Conservation (phyloP, 129 eudicot genomes). For the Artemisia tridentata region DNA sequence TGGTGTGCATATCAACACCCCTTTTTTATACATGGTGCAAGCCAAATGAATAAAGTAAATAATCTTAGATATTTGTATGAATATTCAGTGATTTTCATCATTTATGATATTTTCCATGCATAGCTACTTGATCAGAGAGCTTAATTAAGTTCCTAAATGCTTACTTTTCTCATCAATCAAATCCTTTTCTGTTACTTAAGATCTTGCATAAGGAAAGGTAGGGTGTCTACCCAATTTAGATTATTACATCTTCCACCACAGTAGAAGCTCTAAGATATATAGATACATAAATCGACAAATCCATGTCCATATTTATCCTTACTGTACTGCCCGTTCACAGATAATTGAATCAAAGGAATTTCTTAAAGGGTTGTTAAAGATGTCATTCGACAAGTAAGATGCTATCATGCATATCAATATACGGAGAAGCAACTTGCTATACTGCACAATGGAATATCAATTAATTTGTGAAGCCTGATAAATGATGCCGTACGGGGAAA, state of each 20-base stretch:
- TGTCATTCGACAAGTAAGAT: conserved; percentile 22
- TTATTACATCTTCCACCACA: too few relatives aligned
- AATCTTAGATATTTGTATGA: conserved; percentile 12
- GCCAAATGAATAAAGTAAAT: conserved; percentile 21
- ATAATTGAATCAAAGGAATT: not conserved
- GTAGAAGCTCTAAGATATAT: too few relatives aligned
- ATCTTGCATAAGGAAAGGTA: too few relatives aligned
- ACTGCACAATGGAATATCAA: too few relatives aligned
- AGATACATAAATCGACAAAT: too few relatives aligned
- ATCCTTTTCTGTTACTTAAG: too few relatives aligned
- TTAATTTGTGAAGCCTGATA: too few relatives aligned
- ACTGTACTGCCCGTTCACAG: conserved; percentile 23
- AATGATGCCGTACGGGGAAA: not conserved
- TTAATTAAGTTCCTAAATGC: conserved; percentile 9
- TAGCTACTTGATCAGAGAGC: conserved; percentile 1
- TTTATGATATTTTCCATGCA: conserved; percentile 17
- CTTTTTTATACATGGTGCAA: too few relatives aligned
- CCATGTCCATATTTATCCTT: conserved; percentile 12
- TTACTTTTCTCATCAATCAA: not conserved
- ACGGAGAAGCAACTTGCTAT: conserved; percentile 15
- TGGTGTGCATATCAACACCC: too few relatives aligned
- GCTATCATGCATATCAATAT: conserved; percentile 26
- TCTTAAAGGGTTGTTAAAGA: conserved; percentile 22
- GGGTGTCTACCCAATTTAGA: too few relatives aligned
- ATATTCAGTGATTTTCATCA: conserved; percentile 10